These are phyloP conservation scores for Scenedesmus sp. DNA, from an alignment of 163 green algal species.

Conservation along the genomic window DNA sequence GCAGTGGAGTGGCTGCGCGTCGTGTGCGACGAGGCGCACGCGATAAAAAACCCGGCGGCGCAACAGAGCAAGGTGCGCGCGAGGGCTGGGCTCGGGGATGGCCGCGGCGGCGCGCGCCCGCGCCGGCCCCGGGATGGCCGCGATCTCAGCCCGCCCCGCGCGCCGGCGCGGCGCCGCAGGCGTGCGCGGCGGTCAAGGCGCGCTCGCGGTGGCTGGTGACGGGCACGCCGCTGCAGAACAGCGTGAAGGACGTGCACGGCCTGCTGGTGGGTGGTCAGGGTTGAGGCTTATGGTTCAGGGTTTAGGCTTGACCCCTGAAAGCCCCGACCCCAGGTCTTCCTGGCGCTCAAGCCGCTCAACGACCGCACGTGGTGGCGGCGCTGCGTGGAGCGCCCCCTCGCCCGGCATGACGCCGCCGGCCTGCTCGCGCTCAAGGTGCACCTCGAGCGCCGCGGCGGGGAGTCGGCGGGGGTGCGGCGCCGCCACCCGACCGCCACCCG, in stretches of 20 bases:
- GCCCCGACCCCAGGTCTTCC: slow-evolving; percentile 26
- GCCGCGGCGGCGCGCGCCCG: no score
- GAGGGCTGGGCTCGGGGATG: no score
- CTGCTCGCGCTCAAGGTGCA: slow-evolving; percentile 61
- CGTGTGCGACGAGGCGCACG: slow-evolving; percentile 72
- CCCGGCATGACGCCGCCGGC: slow-evolving; percentile 34
- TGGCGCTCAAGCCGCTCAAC: slow-evolving; percentile 27
- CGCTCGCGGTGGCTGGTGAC: background rate
- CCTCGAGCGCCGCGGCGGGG: no score
- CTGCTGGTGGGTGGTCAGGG: no score
- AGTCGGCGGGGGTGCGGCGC: no score
- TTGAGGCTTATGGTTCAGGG: no score
- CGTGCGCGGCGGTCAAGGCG: background rate
- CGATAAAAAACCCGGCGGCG: slow-evolving; percentile 62
- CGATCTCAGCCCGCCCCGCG: no score
- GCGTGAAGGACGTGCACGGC: background rate
- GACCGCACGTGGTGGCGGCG: slow-evolving; percentile 50
- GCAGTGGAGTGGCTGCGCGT: slow-evolving; percentile 63
- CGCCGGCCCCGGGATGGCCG: no score
- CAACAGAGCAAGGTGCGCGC: slow-evolving; percentile 43
- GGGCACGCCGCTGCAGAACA: slow-evolving; percentile 40
- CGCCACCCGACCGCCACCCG: no score
- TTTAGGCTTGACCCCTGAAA: no score
- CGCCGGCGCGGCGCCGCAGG: background rate
- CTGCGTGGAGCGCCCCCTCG: slow-evolving; percentile 68